Percentiles rank a stretch among this genome's conserved stretches.
Conservation (phyloP, 169 alveolate species). For the Plasmodium vinckei region DNA sequence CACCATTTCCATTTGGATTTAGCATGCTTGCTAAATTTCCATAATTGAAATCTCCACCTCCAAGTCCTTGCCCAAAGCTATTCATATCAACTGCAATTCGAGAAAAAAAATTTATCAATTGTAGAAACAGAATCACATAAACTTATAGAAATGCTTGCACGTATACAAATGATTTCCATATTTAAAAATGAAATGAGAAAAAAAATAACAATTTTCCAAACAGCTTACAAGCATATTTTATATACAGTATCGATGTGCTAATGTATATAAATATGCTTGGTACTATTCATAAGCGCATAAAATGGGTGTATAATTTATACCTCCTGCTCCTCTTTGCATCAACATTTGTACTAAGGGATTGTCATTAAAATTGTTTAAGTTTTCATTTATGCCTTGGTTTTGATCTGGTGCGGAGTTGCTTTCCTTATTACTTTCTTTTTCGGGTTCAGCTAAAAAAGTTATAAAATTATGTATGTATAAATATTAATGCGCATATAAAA, state of each 20-base stretch:
- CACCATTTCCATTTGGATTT: constrained; percentile 65
- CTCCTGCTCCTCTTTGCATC: constrained; percentile 70
- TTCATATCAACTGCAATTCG: constrained; percentile 10
- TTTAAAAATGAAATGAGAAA: background rate
- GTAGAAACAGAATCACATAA: background rate
- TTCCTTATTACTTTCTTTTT: constrained; percentile 41
- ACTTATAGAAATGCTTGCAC: background rate
- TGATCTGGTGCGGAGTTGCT: background rate
- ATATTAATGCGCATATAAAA: constrained; percentile 15
- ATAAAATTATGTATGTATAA: constrained; percentile 26
- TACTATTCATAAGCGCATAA: background rate
- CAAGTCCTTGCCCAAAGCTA: constrained; percentile 27
- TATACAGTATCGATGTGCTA: background rate
- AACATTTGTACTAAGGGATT: constrained; percentile 70
- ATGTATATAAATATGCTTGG: constrained; percentile 15
- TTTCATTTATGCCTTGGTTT: constrained; percentile 14
- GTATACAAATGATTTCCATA: background rate
- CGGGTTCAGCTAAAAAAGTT: constrained; percentile 37
- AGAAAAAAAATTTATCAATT: too few species aligned
- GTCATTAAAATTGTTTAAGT: constrained; percentile 22
- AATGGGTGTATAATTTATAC: background rate
- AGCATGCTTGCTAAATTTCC: constrained; percentile 51
- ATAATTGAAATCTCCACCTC: constrained; percentile 26
- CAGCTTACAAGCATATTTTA: background rate
- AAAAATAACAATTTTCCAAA: background rate